phyloP scores from a whole-genome alignment of 2,329 filamentous ascomycete species.

The Exophiala lecanii-corni region DNA sequence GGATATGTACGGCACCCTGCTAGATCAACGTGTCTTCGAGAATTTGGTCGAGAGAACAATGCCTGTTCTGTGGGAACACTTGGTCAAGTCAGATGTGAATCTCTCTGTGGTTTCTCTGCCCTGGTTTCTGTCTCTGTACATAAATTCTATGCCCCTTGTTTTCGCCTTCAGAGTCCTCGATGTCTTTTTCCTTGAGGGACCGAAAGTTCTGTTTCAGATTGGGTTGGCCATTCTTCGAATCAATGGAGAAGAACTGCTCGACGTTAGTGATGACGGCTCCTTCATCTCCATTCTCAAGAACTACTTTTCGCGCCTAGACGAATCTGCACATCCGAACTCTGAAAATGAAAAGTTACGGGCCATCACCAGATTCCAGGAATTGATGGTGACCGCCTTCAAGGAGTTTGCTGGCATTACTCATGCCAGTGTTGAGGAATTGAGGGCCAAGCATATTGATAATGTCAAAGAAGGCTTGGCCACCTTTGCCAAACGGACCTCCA shows the following conservation, averaged over 20 bases:
- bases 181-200: slow-evolving; percentile 96
- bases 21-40: slow-evolving; percentile 97
- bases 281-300: slow-evolving; percentile 95
- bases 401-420: slow-evolving; percentile 96
- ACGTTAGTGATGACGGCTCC: slow-evolving; percentile 88
- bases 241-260: slow-evolving; percentile 91
- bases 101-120: slow-evolving; percentile 94
- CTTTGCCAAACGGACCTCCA: slow-evolving; percentile 94
- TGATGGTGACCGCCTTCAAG: slow-evolving; percentile 99
- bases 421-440: slow-evolving; percentile 80
- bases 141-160: slow-evolving; percentile 98
- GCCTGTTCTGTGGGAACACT: slow-evolving; percentile 95
- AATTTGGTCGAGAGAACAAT: slow-evolving; percentile 98
- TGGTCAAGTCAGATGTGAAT: slow-evolving; percentile 95
- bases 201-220: slow-evolving; percentile 95
- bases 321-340: slow-evolving; percentile 91
- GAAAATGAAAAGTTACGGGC: slow-evolving; percentile 92
- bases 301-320: slow-evolving; percentile 88
- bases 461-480: slow-evolving; percentile 95
- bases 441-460: slow-evolving; percentile 86
- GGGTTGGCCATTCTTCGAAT: slow-evolving; percentile 94
- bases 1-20: slow-evolving; percentile 96
- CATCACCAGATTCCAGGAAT: slow-evolving; percentile 92
- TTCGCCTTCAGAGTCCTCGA: slow-evolving; percentile 96
- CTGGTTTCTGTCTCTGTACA: slow-evolving; percentile 96